Base-by-base conservation (phyloP, 371 early-diverging fungal species). In the Lichtheimia ramosa region DNA sequence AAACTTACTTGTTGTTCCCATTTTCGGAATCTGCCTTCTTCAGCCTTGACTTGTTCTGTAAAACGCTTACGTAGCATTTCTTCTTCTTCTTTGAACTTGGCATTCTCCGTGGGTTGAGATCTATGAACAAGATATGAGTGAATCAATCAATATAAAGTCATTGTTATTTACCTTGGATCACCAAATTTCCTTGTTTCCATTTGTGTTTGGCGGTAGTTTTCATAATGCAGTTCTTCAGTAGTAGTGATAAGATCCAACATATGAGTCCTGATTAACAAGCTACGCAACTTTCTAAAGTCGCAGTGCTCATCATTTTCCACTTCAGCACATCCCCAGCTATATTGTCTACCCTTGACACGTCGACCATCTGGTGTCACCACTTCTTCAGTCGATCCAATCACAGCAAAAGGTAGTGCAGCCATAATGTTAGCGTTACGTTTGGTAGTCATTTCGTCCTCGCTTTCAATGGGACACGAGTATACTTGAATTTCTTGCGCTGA, bases 251-350 rank as follows among this genome's bases (percentile, higher is more conserved):
- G 82, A 68, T 95, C 96, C 56, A 93, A 83, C 95, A 97, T 94
- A 75, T 97, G 96, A 27, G 92, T 88, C 59, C 94, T 85, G 70
- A 97, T 91, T 50, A 97, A 83, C 55, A 97, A 74, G 72, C 90
- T 89, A 59, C 98, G 90, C 43, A 99, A 85, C 74, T 95, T 94
- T 62, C 86, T 88, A 70, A 96, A 96, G 70, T 97, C 98, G 69
- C 92, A 93, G 63, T 92, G 90, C 24, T 77, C 78, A 61, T 95
- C 94, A 61, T 93, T 92, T 63, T 96, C 96, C 18, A 96, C 93
- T 71, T 94, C 93, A 8, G 93, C 91, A 41, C 92, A 88, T 61
- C 98, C 98, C 96, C 98, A 97, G 2, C 88, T 79, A 77, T 95
- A 97, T 64, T 92, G 86, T 48, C 98, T 84, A 40, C 96, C 98